Percentiles rank a stretch among this genome's conserved stretches.
phyloP scores from a whole-genome alignment of 2,329 filamentous ascomycete species.

The Fusarium chuoi region DNA sequence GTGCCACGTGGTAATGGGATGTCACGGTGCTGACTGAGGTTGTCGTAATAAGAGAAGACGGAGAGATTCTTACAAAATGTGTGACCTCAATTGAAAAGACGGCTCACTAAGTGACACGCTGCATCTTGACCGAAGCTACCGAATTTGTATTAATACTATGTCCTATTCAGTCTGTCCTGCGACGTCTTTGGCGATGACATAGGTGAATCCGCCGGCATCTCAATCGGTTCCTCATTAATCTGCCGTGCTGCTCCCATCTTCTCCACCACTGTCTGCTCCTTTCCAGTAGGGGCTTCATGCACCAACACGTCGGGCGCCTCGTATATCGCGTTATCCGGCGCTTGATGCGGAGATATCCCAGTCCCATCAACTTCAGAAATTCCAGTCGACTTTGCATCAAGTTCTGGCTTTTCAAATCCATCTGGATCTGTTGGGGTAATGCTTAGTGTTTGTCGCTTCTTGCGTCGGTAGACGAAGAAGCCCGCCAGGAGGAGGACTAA shows the following conservation, averaged over 20 bases:
- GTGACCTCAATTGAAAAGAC: accelerated
- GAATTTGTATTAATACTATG: background rate
- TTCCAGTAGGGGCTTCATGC: background rate
- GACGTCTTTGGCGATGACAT: slow-evolving; percentile 1
- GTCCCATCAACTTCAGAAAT: background rate
- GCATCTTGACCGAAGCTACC: too few relatives aligned
- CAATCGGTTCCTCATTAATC: slow-evolving; percentile 3
- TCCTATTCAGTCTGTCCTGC: background rate
- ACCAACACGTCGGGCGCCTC: background rate
- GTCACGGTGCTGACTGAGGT: background rate
- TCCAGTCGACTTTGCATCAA: background rate
- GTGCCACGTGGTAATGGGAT: background rate
- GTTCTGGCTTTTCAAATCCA: background rate
- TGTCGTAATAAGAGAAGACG: accelerated
- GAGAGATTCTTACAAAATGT: accelerated
- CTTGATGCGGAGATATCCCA: background rate
- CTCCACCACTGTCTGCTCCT: background rate
- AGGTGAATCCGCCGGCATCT: background rate
- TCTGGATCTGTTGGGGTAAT: background rate
- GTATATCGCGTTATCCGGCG: background rate
- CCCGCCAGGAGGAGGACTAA: background rate
- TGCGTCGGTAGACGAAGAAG: background rate
- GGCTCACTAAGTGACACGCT: accelerated
- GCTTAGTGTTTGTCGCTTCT: background rate
- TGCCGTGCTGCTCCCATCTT: background rate